Base-by-base conservation (phyloP, 2,329 filamentous ascomycete species). In the Claviceps sorghi region DNA sequence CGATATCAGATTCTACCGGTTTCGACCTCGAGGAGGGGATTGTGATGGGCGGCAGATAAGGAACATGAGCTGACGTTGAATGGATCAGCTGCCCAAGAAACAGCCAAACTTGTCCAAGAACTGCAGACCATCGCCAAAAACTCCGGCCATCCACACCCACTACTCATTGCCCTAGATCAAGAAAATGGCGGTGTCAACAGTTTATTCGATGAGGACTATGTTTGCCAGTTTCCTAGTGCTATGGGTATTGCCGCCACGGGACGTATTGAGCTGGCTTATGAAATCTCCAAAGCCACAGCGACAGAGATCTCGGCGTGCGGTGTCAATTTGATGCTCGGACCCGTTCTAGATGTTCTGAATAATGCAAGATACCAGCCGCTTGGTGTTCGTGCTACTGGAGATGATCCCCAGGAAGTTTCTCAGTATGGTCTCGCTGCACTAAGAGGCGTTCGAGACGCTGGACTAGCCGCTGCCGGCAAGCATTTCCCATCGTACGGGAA, bases 181-280 rank as follows among this genome's bases (percentile, higher is more conserved):
- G 93, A 98, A 67, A 97, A 98, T 80, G 93, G 93, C 57, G 90
- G 91, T 3, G 91, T 96, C 66, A 97, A 96, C 71, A 95, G 88
- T 69, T 77, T 97, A 2, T 96, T 94, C 62, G 91, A 97, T 65
- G 89, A 95, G 60, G 88, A 93, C 62, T 93, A 90, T 65, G 91
- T 97, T 59, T 89, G 88, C 58, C 93, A 97, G 65, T 98, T 95
- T 60, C 93, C 93, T 9, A 95, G 90, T 62, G 87, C 91, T 56
- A 97, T 98, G 91, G 91, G 90, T 13, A 78, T 96, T 55, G 89
- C 91, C n/a, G 93, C 93, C 22, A 89, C 90, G 4, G 88, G 90
- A 26, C 90, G 84, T 11, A 83, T 83, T 38, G 82, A 93, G 11
- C 73, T 97, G 52, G 88, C 91, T 6, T 95, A 91, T 64, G 84